A percentile compares a stretch with the other conserved stretches of the same genome.
phyloP scores from a whole-genome alignment of 2,329 filamentous ascomycete species.

The Herpotrichia juniperi region DNA sequence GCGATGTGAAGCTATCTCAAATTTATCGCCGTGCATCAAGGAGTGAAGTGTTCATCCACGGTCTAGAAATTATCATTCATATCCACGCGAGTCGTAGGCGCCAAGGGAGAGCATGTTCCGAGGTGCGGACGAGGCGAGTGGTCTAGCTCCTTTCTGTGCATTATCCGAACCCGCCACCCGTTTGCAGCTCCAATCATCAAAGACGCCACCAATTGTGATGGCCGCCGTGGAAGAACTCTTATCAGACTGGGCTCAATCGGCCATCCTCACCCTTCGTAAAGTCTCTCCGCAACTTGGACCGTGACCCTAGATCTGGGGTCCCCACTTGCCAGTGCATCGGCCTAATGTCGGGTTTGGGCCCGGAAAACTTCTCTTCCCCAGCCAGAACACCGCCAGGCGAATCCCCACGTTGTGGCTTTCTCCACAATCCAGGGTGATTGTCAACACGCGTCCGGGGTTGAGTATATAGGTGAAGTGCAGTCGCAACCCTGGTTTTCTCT shows the following conservation, averaged over 20 bases:
- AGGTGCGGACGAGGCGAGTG: neutral
- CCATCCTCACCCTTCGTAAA: neutral
- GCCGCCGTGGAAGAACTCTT: constrained; percentile 2
- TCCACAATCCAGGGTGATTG: constrained; percentile 19
- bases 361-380: constrained; percentile 16
- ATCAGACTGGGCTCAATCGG: neutral
- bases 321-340: constrained; percentile 2
- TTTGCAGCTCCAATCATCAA: no score
- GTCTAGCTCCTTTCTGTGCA: neutral
- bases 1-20: neutral
- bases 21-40: neutral
- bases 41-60: neutral
- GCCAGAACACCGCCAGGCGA: constrained; percentile 7
- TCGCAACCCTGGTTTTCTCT: constrained; percentile 11
- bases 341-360: neutral
- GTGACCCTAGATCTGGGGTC: constrained; percentile 9
- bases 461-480: constrained; percentile 14
- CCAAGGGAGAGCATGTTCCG: neutral
- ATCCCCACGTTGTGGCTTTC: constrained; percentile 29
- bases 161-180: neutral
- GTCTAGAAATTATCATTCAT: neutral
- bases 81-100: neutral
- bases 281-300: neutral
- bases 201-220: neutral
- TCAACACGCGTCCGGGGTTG: neutral